A percentile compares a stretch with the other conserved stretches of the same genome.
Evolutionary conservation across 164 flowering plant genomes (phyloP).

Genomic region (Chimonanthus salicifolius): DNA sequence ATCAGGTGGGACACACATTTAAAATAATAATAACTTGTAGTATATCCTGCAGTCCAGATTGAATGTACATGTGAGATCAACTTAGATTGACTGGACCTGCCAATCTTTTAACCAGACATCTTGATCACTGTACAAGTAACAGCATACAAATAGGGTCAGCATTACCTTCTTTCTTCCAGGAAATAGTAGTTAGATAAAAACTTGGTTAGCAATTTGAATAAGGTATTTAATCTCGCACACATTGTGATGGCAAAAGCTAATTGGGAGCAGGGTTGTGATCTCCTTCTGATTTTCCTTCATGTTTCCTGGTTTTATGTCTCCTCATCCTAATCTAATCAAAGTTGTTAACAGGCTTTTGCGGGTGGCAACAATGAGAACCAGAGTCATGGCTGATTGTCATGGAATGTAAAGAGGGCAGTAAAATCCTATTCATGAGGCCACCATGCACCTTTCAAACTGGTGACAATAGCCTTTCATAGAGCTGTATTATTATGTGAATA

Average conservation of each 20-base stretch:
- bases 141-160: too few relatives aligned
- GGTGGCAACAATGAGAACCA: conserved; percentile 66
- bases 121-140: too few relatives aligned
- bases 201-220: conserved; percentile 2
- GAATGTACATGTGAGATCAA: background rate
- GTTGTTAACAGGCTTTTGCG: conserved; percentile 48
- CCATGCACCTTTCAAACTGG: background rate
- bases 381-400: conserved; percentile 58
- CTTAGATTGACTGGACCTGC: background rate
- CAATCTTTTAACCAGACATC: background rate
- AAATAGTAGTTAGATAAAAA: too few relatives aligned
- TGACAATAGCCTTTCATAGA: background rate
- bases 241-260: conserved; percentile 72
- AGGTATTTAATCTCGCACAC: conserved; percentile 77
- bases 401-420: background rate
- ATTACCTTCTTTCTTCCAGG: too few relatives aligned
- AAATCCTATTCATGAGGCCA: background rate
- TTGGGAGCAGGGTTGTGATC: conserved; percentile 70
- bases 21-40: background rate
- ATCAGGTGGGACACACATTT: background rate
- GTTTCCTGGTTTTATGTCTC: background rate
- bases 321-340: background rate
- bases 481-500: conserved; percentile 23
- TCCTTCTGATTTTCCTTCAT: background rate
- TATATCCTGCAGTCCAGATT: background rate